phyloP scores from a whole-genome alignment of 1,284 basidiomycete genomes.

The Albatrellus sp. region DNA sequence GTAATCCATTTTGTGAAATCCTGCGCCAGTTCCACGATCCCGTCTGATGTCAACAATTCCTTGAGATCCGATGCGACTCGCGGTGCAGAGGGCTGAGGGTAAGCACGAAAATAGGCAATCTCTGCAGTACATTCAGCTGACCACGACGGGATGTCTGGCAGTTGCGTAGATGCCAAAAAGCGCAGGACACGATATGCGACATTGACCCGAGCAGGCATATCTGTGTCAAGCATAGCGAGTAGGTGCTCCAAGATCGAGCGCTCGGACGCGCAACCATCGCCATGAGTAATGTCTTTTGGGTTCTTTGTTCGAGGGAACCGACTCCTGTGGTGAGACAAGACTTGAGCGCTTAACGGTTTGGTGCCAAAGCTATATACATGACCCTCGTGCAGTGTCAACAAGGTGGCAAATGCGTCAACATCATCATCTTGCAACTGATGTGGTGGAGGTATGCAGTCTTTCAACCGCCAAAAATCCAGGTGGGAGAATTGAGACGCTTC shows the following conservation, averaged over 20 bases:
- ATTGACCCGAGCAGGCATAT: constrained; percentile 34
- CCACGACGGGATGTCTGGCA: constrained; percentile 21
- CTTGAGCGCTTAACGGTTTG: constrained; percentile 10
- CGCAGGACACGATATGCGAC: constrained; percentile 55
- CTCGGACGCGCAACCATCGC: constrained; percentile 10
- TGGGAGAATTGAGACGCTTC: constrained; percentile 34
- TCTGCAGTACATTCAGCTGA: constrained; percentile 34
- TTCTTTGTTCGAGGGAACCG: background rate
- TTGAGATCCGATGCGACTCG: constrained; percentile 22
- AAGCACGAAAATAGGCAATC: constrained; percentile 38
- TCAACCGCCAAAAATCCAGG: constrained; percentile 73
- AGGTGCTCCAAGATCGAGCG: constrained; percentile 42
- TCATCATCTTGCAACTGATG: constrained; percentile 48
- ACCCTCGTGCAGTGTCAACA: constrained; percentile 52
- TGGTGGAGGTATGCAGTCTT: constrained; percentile 50
- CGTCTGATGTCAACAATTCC: constrained; percentile 24
- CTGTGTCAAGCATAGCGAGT: constrained; percentile 44
- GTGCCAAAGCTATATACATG: constrained; percentile 42
- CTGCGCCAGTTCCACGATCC: constrained; percentile 24
- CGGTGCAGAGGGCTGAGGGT: constrained; percentile 21
- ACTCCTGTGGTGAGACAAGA: constrained; percentile 3
- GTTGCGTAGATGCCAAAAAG: constrained; percentile 27
- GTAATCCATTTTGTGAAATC: constrained; percentile 60
- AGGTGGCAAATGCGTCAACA: constrained; percentile 60
- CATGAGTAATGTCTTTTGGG: background rate